These are phyloP conservation scores for Coprinopsis cinerea DNA, from an alignment of 768 basidiomycete genomes.

Conservation along the genomic window DNA sequence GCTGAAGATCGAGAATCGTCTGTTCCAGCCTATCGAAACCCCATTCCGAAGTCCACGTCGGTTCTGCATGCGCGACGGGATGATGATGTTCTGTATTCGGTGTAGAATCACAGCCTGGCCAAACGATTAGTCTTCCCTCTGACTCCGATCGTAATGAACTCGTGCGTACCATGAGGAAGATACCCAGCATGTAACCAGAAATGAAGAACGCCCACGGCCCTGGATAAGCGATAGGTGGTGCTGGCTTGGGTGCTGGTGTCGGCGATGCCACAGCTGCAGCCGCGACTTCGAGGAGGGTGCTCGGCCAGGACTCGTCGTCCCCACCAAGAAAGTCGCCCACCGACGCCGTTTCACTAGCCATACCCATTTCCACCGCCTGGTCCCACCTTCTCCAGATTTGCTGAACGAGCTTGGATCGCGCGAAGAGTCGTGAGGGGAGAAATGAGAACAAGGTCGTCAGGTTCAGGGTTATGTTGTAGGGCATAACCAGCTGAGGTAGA, in stretches of 20 bases:
- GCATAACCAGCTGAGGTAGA: not conserved
- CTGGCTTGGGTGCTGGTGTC: not conserved
- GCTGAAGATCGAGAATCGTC: slow-evolving; percentile 20
- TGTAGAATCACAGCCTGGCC: slow-evolving; percentile 66
- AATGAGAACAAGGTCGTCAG: slow-evolving; percentile 35
- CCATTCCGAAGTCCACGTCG: slow-evolving; percentile 13
- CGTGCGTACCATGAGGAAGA: slow-evolving; percentile 55
- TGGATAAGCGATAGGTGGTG: slow-evolving; percentile 28
- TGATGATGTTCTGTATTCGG: slow-evolving; percentile 72
- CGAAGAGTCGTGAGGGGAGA: slow-evolving; percentile 19
- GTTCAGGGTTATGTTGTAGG: slow-evolving; percentile 40
- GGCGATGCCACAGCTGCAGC: slow-evolving; percentile 9
- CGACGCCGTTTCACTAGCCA: slow-evolving; percentile 11
- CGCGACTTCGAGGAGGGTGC: slow-evolving; percentile 12
- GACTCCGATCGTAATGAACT: not conserved
- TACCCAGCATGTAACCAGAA: slow-evolving; percentile 63
- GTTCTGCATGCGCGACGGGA: slow-evolving; percentile 45
- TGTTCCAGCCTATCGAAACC: slow-evolving; percentile 18
- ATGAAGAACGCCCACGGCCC: slow-evolving; percentile 71
- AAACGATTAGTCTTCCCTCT: not conserved
- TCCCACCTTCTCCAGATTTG: slow-evolving; percentile 8
- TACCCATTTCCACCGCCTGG: slow-evolving; percentile 11
- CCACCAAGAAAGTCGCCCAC: slow-evolving; percentile 8
- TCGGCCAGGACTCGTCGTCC: slow-evolving; percentile 2
- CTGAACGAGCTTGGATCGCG: slow-evolving; percentile 12